Evolutionary conservation across 768 basidiomycete genomes (phyloP).

Genomic region (Leucosporidium yakuticum): DNA sequence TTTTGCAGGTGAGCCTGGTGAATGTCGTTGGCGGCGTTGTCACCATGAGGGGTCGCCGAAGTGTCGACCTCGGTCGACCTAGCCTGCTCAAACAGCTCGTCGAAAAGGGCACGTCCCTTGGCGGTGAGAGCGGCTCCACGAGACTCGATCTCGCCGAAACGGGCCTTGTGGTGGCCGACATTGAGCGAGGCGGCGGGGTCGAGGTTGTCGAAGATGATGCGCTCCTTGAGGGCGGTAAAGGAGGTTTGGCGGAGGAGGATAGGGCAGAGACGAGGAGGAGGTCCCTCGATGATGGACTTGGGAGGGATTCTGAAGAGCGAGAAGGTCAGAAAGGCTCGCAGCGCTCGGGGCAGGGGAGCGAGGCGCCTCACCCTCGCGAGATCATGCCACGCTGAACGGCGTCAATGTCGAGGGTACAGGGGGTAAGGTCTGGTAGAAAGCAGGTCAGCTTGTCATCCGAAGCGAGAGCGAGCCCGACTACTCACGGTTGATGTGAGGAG

Average conservation of each 20-base stretch:
- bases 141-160: constrained; percentile 42
- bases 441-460: neutral
- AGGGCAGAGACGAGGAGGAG: constrained; percentile 36
- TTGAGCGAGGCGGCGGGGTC: constrained; percentile 10
- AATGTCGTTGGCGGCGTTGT: constrained; percentile 33
- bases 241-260: constrained; percentile 42
- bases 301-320: constrained; percentile 31
- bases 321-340: no score
- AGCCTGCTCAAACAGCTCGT: constrained; percentile 23
- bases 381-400: constrained; percentile 39
- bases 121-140: constrained; percentile 39
- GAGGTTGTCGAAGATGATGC: constrained; percentile 34
- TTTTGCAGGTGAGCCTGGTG: constrained; percentile 13
- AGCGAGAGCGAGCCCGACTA: neutral
- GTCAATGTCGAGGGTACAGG: constrained; percentile 41
- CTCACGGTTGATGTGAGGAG: constrained; percentile 37
- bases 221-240: constrained; percentile 40
- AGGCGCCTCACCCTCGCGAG: constrained; percentile 23
- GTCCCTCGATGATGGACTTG: constrained; percentile 42
- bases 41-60: neutral
- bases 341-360: no score
- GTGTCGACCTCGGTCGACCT: constrained; percentile 1
- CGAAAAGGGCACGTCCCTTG: constrained; percentile 35
- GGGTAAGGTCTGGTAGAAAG: constrained; percentile 34
- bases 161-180: constrained; percentile 35